Percentiles rank a stretch among this genome's conserved stretches.
Evolutionary conservation across 2,329 filamentous ascomycete genomes (phyloP).

Genomic region (Trichophyton simii): DNA sequence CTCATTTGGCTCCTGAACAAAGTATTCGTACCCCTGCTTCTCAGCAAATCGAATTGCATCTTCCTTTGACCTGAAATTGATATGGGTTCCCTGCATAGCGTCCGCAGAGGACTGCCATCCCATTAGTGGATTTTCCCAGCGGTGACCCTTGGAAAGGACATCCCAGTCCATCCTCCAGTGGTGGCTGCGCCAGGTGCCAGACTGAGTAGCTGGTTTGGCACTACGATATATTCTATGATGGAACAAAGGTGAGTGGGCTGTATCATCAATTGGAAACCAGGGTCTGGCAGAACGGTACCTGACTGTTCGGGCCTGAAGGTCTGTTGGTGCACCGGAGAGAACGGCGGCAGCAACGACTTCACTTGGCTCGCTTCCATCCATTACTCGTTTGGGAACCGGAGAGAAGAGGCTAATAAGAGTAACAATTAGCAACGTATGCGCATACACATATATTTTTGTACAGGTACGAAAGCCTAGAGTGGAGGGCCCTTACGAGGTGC

Average conservation of each 20-base stretch:
- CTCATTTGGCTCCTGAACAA: conserved; percentile 90
- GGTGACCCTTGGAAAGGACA: conserved; percentile 75
- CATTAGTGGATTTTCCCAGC: conserved; percentile 98
- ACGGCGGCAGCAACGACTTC: conserved; percentile 67
- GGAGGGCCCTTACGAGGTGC: conserved; percentile 60
- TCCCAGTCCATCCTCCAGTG: conserved; percentile 99
- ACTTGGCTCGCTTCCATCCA: conserved; percentile 77
- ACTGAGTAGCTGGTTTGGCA: conserved; percentile 90
- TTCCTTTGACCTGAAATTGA: conserved; percentile 86
- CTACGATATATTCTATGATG: conserved; percentile 71
- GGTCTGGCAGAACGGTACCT: conserved; percentile 48
- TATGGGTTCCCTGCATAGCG: conserved; percentile 82
- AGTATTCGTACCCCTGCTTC: conserved; percentile 99
- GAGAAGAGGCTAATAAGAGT: conserved; percentile 68
- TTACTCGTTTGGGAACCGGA: conserved; percentile 74
- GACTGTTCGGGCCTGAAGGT: conserved; percentile 86
- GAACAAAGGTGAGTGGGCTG: conserved; percentile 9
- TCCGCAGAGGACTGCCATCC: conserved; percentile 96
- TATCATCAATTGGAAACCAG: not conserved
- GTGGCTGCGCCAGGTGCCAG: conserved; percentile 69
- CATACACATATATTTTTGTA: not conserved
- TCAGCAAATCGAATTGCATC: conserved; percentile 90
- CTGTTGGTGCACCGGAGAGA: conserved; percentile 81
- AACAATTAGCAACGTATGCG: conserved; percentile 5
- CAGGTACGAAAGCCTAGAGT: not conserved